Conservation (phyloP, 345 rosid species). For the Hibiscus mutabilis region DNA sequence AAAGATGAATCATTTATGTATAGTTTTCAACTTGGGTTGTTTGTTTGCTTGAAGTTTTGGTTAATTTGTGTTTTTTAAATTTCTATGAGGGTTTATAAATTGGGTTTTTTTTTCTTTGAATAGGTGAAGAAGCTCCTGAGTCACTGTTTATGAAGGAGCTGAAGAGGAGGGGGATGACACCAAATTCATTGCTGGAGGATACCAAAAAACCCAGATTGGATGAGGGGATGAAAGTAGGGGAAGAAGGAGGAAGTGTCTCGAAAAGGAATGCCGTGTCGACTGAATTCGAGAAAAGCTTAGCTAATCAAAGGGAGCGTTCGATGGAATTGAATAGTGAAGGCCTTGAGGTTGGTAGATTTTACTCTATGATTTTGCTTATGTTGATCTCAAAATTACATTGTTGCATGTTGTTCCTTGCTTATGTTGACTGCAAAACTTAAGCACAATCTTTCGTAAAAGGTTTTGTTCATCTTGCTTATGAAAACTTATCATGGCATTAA, state of each 20-base stretch:
- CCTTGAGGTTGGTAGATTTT: slow-evolving; percentile 55
- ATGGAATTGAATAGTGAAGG: slow-evolving; percentile 95
- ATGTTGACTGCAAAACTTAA: background rate
- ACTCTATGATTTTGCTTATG: background rate
- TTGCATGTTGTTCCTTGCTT: background rate
- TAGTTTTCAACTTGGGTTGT: background rate
- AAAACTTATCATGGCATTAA: background rate
- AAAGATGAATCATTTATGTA: background rate
- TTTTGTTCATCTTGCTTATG: background rate
- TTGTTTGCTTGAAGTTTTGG: background rate
- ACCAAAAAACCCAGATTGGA: slow-evolving; percentile 31
- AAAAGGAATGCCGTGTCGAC: slow-evolving; percentile 64
- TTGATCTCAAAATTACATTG: too few relatives aligned
- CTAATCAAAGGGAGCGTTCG: slow-evolving; percentile 78
- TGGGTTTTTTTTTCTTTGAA: background rate
- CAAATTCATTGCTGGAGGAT: slow-evolving; percentile 79
- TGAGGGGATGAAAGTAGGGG: slow-evolving; percentile 43
- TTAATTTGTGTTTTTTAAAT: background rate
- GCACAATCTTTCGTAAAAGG: background rate
- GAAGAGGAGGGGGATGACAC: slow-evolving; percentile 88
- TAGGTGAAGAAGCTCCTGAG: slow-evolving; percentile 91
- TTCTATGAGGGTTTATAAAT: background rate
- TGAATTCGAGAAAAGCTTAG: slow-evolving; percentile 45
- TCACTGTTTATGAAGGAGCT: slow-evolving; percentile 92
- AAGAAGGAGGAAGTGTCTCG: slow-evolving; percentile 40